phyloP scores from a whole-genome alignment of 2,329 filamentous ascomycete genomes.

The Aspergillus ustus region DNA sequence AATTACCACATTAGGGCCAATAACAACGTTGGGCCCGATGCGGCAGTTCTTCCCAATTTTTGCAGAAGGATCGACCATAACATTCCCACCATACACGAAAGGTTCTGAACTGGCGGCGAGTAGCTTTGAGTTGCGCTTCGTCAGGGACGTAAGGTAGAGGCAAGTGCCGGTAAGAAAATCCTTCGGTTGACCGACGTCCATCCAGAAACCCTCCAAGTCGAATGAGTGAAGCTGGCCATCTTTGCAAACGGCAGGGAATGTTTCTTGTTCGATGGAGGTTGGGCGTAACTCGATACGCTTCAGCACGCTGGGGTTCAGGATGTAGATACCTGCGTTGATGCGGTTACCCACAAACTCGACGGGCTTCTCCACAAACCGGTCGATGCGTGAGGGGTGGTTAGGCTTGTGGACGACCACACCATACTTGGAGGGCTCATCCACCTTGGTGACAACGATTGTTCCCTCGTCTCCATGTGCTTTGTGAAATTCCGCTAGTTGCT shows the following conservation, averaged over 20 bases:
- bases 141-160: conserved; percentile 89
- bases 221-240: conserved; percentile 94
- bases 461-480: conserved; percentile 91
- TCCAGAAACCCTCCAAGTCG: conserved; percentile 97
- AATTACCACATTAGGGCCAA: conserved; percentile 88
- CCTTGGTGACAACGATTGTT: conserved; percentile 97
- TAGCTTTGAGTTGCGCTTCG: conserved; percentile 86
- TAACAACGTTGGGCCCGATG: conserved; percentile 95
- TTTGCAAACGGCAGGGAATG: conserved; percentile 89
- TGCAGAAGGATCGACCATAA: conserved; percentile 89
- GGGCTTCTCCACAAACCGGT: conserved; percentile 99
- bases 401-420: conserved; percentile 98
- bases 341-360: conserved; percentile 98
- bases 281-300: conserved; percentile 92
- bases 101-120: conserved; percentile 74
- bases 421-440: conserved; percentile 98
- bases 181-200: conserved; percentile 98
- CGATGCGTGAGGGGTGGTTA: conserved; percentile 85
- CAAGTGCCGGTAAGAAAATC: conserved; percentile 97
- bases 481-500: conserved; percentile 88
- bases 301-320: conserved; percentile 90
- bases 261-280: conserved; percentile 98
- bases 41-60: conserved; percentile 99
- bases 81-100: conserved; percentile 90
- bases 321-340: conserved; percentile 98